Conservation (phyloP, 179 eudicot species). For the Sideroxylon spinosum region DNA sequence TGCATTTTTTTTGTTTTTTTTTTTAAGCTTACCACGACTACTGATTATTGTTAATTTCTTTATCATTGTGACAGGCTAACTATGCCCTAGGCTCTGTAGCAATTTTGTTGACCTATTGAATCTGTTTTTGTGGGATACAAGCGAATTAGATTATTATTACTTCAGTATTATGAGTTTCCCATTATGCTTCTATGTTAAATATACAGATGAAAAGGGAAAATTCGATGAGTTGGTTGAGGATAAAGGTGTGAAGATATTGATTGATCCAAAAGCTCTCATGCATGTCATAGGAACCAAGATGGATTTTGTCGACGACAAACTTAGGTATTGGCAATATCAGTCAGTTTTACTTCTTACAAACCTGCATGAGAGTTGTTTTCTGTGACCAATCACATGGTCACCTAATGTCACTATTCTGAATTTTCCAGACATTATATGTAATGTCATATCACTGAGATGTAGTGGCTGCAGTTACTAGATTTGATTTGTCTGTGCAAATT, state of each 20-base stretch:
- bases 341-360: neutral
- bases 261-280: conserved; percentile 97
- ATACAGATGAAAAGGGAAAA: conserved; percentile 84
- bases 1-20: no score
- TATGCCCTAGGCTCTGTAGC: no score
- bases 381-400: neutral
- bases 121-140: no score
- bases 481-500: no score
- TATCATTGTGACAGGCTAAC: no score
- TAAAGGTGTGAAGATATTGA: conserved; percentile 83
- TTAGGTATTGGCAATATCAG: conserved; percentile 43
- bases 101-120: no score
- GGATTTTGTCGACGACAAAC: conserved; percentile 94
- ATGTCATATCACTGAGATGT: no score
- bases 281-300: conserved; percentile 96
- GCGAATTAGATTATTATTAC: neutral
- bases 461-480: no score
- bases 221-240: conserved; percentile 93
- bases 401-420: neutral
- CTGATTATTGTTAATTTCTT: no score
- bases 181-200: neutral
- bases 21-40: no score
- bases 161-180: neutral
- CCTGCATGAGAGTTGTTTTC: neutral
- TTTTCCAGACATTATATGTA: no score